phyloP scores from a whole-genome alignment of 2,329 filamentous ascomycete genomes.

The Fusarium humuli region DNA sequence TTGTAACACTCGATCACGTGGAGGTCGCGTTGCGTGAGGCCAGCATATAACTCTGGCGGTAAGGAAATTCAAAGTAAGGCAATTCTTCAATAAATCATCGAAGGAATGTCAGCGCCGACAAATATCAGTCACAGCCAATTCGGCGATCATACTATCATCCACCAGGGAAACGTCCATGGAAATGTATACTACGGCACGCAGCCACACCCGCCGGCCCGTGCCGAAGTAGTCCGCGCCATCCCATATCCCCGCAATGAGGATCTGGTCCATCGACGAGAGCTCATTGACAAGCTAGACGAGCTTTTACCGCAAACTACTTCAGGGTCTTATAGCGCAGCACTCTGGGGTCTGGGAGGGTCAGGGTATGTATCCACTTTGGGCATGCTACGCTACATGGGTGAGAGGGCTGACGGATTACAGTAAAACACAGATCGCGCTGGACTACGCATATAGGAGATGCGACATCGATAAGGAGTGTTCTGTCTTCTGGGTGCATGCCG shows the following conservation, averaged over 20 bases:
- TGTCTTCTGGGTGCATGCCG: constrained; percentile 53
- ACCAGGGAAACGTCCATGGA: constrained; percentile 1
- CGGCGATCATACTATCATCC: not conserved
- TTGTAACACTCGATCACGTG: not conserved
- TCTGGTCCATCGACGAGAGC: constrained; percentile 36
- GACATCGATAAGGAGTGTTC: constrained; percentile 40
- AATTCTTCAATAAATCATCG: too few species aligned
- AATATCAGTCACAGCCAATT: accelerated
- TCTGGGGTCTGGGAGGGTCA: constrained; percentile 47
- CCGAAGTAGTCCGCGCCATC: constrained; percentile 24
- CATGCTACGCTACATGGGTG: not conserved
- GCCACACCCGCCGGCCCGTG: constrained; percentile 2
- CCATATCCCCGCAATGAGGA: constrained; percentile 45
- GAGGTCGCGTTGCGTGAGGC: not conserved
- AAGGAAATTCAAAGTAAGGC: accelerated
- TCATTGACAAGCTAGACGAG: constrained; percentile 35
- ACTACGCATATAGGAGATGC: constrained; percentile 48
- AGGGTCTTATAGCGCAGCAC: constrained; percentile 36
- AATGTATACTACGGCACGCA: not conserved
- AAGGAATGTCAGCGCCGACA: not conserved
- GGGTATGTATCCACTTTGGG: constrained; percentile 34
- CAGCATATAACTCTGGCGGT: not conserved
- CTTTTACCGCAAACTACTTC: constrained; percentile 28
- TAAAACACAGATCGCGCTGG: constrained; percentile 52
- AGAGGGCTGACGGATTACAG: constrained; percentile 25